Evolutionary conservation across 2,329 filamentous ascomycete species (phyloP).

Genomic region (Colletotrichum karsti): DNA sequence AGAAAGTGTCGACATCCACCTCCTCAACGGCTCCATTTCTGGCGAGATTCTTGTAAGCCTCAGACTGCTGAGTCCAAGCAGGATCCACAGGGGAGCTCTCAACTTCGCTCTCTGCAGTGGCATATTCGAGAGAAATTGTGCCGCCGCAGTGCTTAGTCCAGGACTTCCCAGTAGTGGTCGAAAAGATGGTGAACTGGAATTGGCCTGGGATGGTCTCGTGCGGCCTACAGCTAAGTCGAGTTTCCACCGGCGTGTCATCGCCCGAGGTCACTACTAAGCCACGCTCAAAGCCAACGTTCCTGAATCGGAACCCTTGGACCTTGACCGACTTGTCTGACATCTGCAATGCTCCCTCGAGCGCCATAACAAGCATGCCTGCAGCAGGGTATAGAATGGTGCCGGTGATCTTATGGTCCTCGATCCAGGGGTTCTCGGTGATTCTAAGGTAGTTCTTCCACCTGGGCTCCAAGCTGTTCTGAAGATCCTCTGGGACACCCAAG

Average conservation of each 20-base stretch:
- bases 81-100: background rate
- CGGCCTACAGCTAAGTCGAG: background rate
- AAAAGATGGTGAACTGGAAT: background rate
- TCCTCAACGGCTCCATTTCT: background rate
- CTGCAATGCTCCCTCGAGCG: constrained; percentile 21
- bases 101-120: background rate
- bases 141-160: constrained; percentile 9
- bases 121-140: background rate
- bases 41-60: no score
- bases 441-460: constrained; percentile 25
- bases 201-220: background rate
- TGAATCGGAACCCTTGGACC: background rate
- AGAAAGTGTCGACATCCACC: constrained; percentile 27
- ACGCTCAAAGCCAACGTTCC: background rate
- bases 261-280: background rate
- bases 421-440: constrained; percentile 49
- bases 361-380: constrained; percentile 42
- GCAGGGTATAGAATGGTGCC: constrained; percentile 50
- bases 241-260: background rate
- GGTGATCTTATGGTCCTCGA: constrained; percentile 54
- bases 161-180: background rate
- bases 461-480: background rate
- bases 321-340: background rate
- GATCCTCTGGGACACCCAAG: background rate
- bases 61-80: background rate